phyloP scores from a whole-genome alignment of 148 eudicot genomes.

The Talinum fruticosum region DNA sequence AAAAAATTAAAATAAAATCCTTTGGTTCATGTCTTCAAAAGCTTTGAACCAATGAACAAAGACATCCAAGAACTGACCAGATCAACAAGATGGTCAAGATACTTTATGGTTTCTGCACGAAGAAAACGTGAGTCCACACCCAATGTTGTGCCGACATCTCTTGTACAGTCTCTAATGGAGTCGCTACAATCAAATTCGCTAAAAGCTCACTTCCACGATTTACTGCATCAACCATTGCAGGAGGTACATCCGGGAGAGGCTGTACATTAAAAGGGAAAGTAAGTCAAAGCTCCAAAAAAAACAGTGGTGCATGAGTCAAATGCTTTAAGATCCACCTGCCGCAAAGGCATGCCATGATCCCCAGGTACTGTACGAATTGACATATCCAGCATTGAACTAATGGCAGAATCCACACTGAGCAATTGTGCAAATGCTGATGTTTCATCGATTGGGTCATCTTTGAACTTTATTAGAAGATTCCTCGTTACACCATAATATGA shows the following conservation, averaged over 20 bases:
- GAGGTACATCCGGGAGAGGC: conserved; percentile 94
- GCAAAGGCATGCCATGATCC: conserved; percentile 91
- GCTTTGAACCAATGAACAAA: conserved; percentile 48
- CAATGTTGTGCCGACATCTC: conserved; percentile 61
- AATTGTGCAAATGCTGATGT: conserved; percentile 81
- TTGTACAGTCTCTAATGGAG: conserved; percentile 90
- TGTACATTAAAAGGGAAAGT: conserved; percentile 27
- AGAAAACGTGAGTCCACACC: conserved; percentile 62
- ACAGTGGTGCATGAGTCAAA: neutral
- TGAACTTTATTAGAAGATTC: conserved; percentile 86
- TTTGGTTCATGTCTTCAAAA: neutral
- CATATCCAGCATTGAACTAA: conserved; percentile 84
- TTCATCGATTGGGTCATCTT: conserved; percentile 90
- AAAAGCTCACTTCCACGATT: conserved; percentile 80
- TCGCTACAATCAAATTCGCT: conserved; percentile 70
- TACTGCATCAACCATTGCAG: conserved; percentile 90
- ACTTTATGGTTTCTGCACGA: conserved; percentile 57
- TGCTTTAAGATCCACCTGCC: conserved; percentile 51
- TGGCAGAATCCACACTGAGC: conserved; percentile 70
- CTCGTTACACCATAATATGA: conserved; percentile 81
- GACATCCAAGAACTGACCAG: conserved; percentile 67
- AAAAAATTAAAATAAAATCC: too few relatives aligned
- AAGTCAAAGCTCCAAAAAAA: neutral
- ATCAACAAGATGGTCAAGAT: conserved; percentile 72
- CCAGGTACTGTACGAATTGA: conserved; percentile 84